These are phyloP conservation scores for Pelargonium nanum DNA, from an alignment of 345 rosid species.

Conservation along the genomic window DNA sequence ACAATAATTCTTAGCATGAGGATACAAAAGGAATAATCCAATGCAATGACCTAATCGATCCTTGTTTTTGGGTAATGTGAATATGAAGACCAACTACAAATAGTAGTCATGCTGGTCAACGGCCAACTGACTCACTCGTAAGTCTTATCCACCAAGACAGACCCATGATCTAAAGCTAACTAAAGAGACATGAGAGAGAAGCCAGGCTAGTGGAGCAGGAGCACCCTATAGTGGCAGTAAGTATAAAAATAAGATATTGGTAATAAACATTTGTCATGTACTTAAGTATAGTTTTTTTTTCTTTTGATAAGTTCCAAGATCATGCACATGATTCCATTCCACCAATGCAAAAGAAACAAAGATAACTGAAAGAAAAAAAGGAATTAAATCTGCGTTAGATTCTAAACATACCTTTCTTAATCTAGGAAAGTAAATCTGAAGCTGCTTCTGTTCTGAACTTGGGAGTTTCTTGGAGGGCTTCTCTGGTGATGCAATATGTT, in stretches of 20 bases:
- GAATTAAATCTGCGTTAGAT: neutral
- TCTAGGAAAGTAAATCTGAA: conserved; percentile 60
- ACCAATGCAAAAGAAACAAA: neutral
- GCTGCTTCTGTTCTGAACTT: conserved; percentile 23
- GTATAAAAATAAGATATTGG: neutral
- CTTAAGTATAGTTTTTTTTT: neutral
- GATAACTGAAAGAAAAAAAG: neutral
- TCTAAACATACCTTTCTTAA: conserved; percentile 42
- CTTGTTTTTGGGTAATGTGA: neutral
- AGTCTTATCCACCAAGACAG: too few species aligned
- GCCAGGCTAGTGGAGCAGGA: too few species aligned
- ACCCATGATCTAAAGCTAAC: too few species aligned
- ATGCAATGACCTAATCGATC: neutral
- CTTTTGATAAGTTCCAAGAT: neutral
- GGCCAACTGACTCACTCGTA: neutral
- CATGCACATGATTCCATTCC: neutral
- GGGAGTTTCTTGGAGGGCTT: conserved; percentile 12
- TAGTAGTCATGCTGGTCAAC: neutral
- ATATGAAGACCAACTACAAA: too few species aligned
- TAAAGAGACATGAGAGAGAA: too few species aligned
- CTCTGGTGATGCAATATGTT: conserved; percentile 9
- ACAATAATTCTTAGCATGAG: conserved; percentile 8
- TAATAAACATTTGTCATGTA: neutral
- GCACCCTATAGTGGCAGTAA: neutral
- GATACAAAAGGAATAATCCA: neutral